These are phyloP conservation scores for Falciphora oryzae DNA, from an alignment of 2,329 filamentous ascomycete species.

Conservation along the genomic window DNA sequence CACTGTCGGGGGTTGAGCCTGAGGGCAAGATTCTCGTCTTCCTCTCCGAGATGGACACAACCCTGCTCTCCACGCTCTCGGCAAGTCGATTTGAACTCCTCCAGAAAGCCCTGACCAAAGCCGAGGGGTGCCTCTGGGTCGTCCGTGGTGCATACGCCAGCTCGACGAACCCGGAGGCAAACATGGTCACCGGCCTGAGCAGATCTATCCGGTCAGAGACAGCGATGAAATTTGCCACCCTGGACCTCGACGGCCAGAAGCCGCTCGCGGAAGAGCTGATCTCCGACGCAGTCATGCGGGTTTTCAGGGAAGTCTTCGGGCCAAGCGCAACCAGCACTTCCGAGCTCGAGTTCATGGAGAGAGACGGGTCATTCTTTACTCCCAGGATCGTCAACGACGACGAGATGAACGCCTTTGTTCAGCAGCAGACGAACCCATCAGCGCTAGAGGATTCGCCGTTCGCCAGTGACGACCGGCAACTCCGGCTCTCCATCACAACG, in stretches of 20 bases:
- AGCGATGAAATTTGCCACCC: conserved; percentile 35
- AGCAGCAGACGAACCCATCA: conserved; percentile 34
- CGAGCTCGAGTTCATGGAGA: conserved; percentile 39
- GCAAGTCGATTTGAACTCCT: conserved; percentile 31
- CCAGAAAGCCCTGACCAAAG: conserved; percentile 28
- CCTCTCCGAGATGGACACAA: conserved; percentile 37
- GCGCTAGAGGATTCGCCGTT: conserved; percentile 35
- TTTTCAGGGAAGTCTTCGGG: conserved; percentile 32
- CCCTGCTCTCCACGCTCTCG: conserved; percentile 35
- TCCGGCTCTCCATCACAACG: conserved; percentile 33
- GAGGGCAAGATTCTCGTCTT: conserved; percentile 35
- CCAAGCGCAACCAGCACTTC: conserved; percentile 24
- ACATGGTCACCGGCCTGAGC: conserved; percentile 40
- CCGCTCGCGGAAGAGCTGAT: conserved; percentile 20
- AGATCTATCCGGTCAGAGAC: conserved; percentile 42
- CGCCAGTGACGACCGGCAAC: conserved; percentile 25
- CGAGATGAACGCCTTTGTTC: conserved; percentile 36
- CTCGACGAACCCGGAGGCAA: conserved; percentile 31
- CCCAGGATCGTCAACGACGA: conserved; percentile 33
- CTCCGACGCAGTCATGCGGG: conserved; percentile 21
- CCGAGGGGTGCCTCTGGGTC: conserved; percentile 34
- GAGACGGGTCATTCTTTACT: conserved; percentile 31
- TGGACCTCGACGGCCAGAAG: conserved; percentile 35
- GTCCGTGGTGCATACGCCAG: conserved; percentile 32
- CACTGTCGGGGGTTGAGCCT: conserved; percentile 23